phyloP scores from a whole-genome alignment of 139 green algal genomes.

The Astrephomene gubernaculifera region DNA sequence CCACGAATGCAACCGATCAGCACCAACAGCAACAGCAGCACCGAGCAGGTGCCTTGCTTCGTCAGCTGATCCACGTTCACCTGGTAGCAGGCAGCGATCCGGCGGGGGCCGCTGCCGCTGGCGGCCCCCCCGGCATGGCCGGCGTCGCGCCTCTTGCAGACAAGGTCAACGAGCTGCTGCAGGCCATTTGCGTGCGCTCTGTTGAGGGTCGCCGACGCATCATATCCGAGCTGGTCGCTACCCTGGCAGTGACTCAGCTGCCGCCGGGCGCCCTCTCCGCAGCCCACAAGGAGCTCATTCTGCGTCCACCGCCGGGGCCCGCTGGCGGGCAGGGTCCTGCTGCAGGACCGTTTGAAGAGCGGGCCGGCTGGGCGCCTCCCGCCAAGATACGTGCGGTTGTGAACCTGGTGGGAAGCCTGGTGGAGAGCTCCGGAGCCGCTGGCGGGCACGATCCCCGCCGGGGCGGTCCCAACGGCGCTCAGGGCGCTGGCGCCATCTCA shows the following conservation, averaged over 20 bases:
- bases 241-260: slow-evolving; percentile 54
- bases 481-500: slow-evolving; percentile 46
- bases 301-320: neutral
- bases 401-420: slow-evolving; percentile 50
- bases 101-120: neutral
- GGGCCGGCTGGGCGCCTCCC: neutral
- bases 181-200: slow-evolving; percentile 81
- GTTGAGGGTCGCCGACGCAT: slow-evolving; percentile 85
- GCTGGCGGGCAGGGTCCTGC: neutral
- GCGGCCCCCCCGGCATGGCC: neutral
- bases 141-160: neutral
- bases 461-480: neutral
- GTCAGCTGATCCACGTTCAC: slow-evolving; percentile 77
- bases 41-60: slow-evolving; percentile 63
- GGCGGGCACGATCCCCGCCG: slow-evolving; percentile 3
- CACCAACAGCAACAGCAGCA: too few relatives aligned
- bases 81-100: slow-evolving; percentile 58
- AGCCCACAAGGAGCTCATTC: slow-evolving; percentile 31
- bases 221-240: slow-evolving; percentile 76
- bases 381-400: slow-evolving; percentile 70
- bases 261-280: neutral
- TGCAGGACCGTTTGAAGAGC: neutral
- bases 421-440: slow-evolving; percentile 9
- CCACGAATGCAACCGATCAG: too few relatives aligned
- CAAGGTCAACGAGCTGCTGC: slow-evolving; percentile 56